phyloP scores from a whole-genome alignment of 208 protist genomes.

The Leishmania guyanensis region DNA sequence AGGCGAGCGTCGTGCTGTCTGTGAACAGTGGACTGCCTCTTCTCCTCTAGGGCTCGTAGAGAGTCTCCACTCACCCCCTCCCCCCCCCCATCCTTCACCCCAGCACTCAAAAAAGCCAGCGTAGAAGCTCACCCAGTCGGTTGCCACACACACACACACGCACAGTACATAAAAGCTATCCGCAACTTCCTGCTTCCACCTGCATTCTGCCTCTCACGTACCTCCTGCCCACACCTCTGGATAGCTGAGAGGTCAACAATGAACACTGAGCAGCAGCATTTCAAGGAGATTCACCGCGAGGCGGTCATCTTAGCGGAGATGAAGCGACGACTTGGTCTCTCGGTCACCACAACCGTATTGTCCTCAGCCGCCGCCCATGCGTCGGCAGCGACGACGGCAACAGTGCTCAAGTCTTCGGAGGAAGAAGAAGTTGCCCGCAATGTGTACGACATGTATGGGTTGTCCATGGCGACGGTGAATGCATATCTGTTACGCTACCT shows the following conservation, averaged over 20 bases:
- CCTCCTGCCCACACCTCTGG: neutral
- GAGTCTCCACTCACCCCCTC: too few relatives aligned
- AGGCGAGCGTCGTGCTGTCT: too few relatives aligned
- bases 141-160: neutral
- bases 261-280: constrained; percentile 26
- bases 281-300: constrained; percentile 36
- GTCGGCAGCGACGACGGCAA: neutral
- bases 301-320: constrained; percentile 36
- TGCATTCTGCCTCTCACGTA: neutral
- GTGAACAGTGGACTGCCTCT: too few relatives aligned
- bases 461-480: constrained; percentile 39
- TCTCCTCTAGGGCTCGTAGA: too few relatives aligned
- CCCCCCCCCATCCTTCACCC: too few relatives aligned
- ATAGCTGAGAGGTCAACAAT: constrained; percentile 4
- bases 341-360: constrained; percentile 1
- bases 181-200: neutral
- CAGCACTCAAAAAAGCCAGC: too few relatives aligned
- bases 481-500: constrained; percentile 71
- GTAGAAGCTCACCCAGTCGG: too few relatives aligned
- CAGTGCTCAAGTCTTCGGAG: constrained; percentile 15
- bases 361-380: constrained; percentile 4
- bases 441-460: constrained; percentile 20
- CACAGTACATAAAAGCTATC: neutral
- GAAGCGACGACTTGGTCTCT: constrained; percentile 34
- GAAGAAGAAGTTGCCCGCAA: constrained; percentile 4